These are phyloP conservation scores for Entomortierella parvispora DNA, from an alignment of 192 early-diverging fungal species.

Conservation along the genomic window DNA sequence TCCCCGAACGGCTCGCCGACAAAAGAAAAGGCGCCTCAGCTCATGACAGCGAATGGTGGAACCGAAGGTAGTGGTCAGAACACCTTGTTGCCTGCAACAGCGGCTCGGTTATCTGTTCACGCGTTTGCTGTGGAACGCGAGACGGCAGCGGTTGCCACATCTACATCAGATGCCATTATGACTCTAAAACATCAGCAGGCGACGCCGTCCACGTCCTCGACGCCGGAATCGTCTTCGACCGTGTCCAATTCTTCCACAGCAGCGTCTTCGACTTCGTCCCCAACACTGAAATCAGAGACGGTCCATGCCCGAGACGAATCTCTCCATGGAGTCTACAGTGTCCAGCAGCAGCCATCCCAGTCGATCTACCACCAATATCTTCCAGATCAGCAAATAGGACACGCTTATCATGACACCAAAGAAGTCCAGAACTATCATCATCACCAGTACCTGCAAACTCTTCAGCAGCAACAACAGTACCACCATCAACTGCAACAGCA, in stretches of 20 bases:
- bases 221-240: slow-evolving; percentile 13
- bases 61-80: background rate
- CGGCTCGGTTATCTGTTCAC: slow-evolving; percentile 35
- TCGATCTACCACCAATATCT: background rate
- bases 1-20: slow-evolving; percentile 1
- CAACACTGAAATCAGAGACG: no score
- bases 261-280: slow-evolving; percentile 8
- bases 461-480: background rate
- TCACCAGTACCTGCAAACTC: background rate
- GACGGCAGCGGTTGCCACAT: background rate
- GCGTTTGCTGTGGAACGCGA: slow-evolving; percentile 18
- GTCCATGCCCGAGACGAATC: no score
- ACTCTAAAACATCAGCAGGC: background rate
- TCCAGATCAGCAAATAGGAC: background rate
- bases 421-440: background rate
- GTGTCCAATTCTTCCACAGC: slow-evolving; percentile 18
- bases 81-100: slow-evolving; percentile 26
- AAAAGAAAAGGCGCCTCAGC: no score
- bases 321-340: no score
- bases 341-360: background rate
- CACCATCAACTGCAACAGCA: slow-evolving; percentile 15
- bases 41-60: background rate
- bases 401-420: background rate
- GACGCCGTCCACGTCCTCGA: background rate
- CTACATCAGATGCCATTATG: background rate